Base-by-base conservation (phyloP, 2,329 filamentous ascomycete species). In the Colletotrichum orbiculare region DNA sequence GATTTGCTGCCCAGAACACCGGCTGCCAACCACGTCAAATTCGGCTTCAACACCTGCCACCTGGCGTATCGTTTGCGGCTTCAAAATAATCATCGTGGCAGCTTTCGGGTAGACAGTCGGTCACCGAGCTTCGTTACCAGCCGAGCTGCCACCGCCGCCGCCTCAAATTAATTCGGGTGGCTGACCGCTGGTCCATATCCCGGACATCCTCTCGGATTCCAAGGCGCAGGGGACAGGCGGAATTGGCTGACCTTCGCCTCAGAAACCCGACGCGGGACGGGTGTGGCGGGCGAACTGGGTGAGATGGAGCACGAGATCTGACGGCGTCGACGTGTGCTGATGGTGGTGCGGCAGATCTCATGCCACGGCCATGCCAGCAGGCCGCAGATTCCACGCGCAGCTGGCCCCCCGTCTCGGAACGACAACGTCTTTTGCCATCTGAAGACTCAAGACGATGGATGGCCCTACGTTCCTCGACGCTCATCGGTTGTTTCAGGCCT, bases 401-500 rank as follows among this genome's bases (percentile, higher is more conserved):
- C 46, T 58, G 25, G 33, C 46, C 46, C 38, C 17, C 50, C 57
- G 34, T 42, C 35, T 55, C 39, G 17, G 33, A 43, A 10, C 38
- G 38, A 39, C 15, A 39, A 33, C 49, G 45, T 54, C 45, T 39
- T 25, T 42, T 35, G 52, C 46, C 45, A 37, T 62, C 52, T 25
- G 45, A 50, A 60, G 50, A 52, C 52, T 47, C 37, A 25, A 56
- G 57, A 56, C 25, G 39, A 52, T 47, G 25, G 13, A 45, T 15
- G 35, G 42, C 8, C 15, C n/a, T 39, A 25, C 50, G 46, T 33
- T 45, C 2, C 25, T n/a, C 15, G 33, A 42, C 52, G 48, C 46
- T 47, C 47, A 60, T 45, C 46, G 46, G 62, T 13, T 52, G 58
- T 65, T 65, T 62, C 62, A 62, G 35, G 15, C 38, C 39, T 15